Percentiles rank a stretch among this genome's conserved stretches.
Conservation (phyloP, 2,329 filamentous ascomycete genomes). For the Colletotrichum eremochloae region DNA sequence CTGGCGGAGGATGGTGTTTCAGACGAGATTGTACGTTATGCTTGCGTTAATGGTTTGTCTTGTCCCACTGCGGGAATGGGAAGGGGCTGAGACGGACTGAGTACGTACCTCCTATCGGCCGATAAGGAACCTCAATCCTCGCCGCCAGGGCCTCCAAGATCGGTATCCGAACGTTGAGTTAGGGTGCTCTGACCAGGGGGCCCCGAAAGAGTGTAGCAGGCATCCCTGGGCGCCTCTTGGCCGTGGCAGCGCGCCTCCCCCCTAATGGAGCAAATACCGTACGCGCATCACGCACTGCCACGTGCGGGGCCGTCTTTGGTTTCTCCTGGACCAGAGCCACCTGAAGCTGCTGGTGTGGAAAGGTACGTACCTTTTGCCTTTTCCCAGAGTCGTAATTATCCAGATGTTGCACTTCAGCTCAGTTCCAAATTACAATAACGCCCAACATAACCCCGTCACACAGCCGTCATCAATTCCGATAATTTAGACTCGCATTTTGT, state of each 20-base stretch:
- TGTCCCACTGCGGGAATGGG: slow-evolving; percentile 3
- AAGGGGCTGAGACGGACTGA: not conserved
- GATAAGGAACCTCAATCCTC: slow-evolving; percentile 16
- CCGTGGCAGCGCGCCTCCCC: not conserved
- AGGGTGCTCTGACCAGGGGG: slow-evolving; percentile 30
- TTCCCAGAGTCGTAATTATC: not conserved
- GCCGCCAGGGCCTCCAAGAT: slow-evolving; percentile 8
- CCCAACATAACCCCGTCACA: not conserved
- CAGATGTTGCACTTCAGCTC: not conserved
- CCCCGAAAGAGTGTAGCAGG: slow-evolving; percentile 9
- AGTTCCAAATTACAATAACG: not conserved
- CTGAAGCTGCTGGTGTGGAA: slow-evolving; percentile 32
- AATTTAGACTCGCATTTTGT: slow-evolving; percentile 20
- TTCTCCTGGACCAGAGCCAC: slow-evolving; percentile 7
- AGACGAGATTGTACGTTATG: slow-evolving; percentile 42
- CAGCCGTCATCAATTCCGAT: slow-evolving; percentile 18
- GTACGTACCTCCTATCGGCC: slow-evolving; percentile 32
- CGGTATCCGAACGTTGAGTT: slow-evolving; percentile 13
- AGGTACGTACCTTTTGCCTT: slow-evolving; percentile 6
- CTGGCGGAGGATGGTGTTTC: slow-evolving; percentile 38
- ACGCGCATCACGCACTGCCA: slow-evolving; percentile 30
- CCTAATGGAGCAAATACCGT: not conserved
- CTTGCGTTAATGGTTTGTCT: slow-evolving; percentile 20
- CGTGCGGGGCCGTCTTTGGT: slow-evolving; percentile 34
- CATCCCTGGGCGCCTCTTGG: not conserved